Evolutionary conservation across 169 alveolate genomes (phyloP).

Genomic region (Neospora caninum): DNA sequence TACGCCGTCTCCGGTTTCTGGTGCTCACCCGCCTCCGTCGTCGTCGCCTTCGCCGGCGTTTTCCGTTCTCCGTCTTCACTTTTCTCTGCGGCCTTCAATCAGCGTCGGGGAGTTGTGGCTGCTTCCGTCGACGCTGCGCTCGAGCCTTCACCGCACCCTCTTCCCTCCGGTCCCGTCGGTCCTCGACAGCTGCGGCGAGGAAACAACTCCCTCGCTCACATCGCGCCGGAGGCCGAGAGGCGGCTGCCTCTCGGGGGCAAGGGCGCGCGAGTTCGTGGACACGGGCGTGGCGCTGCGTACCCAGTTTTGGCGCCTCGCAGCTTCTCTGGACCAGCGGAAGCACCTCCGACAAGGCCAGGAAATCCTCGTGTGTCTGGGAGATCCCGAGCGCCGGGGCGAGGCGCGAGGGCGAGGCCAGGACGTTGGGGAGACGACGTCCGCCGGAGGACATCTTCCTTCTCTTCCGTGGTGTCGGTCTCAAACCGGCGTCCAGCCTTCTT

Average conservation of each 20-base stretch:
- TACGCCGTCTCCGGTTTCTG: neutral
- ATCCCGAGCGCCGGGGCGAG: neutral
- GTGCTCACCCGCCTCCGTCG: neutral
- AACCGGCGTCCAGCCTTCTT: neutral
- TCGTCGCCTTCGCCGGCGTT: neutral
- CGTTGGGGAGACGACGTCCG: too few relatives aligned
- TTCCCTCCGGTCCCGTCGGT: neutral
- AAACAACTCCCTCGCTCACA: neutral
- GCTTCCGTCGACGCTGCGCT: slow-evolving; percentile 9
- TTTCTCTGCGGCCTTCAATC: neutral
- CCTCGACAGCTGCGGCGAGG: neutral
- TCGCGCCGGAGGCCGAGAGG: too few relatives aligned
- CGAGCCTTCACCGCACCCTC: slow-evolving; percentile 19
- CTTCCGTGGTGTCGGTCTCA: neutral
- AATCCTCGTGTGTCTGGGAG: too few relatives aligned
- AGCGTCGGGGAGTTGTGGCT: neutral
- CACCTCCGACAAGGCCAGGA: neutral
- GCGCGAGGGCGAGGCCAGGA: neutral
- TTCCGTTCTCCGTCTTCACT: neutral
- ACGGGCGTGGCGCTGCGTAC: neutral
- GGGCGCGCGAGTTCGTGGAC: neutral
- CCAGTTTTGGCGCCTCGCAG: neutral
- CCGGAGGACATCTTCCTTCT: neutral
- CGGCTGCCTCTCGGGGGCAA: neutral
- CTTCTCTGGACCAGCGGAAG: neutral